Conservation (phyloP, 2,329 filamentous ascomycete species). For the Mollisia scopiformis region DNA sequence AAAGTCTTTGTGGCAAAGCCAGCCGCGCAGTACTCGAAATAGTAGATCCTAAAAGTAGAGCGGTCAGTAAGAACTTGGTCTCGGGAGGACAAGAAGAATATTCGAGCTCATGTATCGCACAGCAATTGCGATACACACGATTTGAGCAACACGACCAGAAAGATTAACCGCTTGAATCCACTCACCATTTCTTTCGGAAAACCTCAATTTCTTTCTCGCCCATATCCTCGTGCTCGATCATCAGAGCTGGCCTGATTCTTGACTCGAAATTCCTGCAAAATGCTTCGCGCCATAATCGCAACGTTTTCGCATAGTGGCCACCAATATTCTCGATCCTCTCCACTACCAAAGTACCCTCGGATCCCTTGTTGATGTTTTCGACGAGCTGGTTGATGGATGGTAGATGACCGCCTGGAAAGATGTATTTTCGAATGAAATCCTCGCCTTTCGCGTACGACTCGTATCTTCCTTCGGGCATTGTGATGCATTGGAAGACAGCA, state of each 20-base stretch:
- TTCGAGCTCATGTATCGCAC: background rate
- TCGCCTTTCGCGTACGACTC: conserved; percentile 67
- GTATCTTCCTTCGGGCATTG: conserved; percentile 72
- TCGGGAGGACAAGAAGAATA: background rate
- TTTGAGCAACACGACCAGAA: background rate
- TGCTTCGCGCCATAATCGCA: conserved; percentile 68
- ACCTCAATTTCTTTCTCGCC: conserved; percentile 64
- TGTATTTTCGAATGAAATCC: conserved; percentile 78
- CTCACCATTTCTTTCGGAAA: conserved; percentile 68
- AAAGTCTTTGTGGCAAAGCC: conserved; percentile 73
- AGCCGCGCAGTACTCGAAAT: conserved; percentile 76
- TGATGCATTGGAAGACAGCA: conserved; percentile 76
- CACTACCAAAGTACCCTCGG: conserved; percentile 63
- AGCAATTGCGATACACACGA: background rate
- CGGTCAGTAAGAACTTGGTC: conserved; percentile 12
- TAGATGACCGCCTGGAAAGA: conserved; percentile 78
- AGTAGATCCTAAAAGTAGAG: conserved; percentile 49
- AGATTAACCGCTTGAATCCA: background rate
- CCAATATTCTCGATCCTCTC: conserved; percentile 74
- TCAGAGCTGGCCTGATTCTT: conserved; percentile 62
- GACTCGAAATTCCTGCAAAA: conserved; percentile 66
- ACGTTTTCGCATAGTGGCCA: conserved; percentile 71
- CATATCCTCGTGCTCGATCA: conserved; percentile 60
- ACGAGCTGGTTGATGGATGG: conserved; percentile 60
- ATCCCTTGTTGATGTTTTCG: conserved; percentile 62